Evolutionary conservation across 371 early-diverging fungal genomes (phyloP), one percentile per base, ranked within the genome.

Genomic region (Furculomyces boomerangus): DNA sequence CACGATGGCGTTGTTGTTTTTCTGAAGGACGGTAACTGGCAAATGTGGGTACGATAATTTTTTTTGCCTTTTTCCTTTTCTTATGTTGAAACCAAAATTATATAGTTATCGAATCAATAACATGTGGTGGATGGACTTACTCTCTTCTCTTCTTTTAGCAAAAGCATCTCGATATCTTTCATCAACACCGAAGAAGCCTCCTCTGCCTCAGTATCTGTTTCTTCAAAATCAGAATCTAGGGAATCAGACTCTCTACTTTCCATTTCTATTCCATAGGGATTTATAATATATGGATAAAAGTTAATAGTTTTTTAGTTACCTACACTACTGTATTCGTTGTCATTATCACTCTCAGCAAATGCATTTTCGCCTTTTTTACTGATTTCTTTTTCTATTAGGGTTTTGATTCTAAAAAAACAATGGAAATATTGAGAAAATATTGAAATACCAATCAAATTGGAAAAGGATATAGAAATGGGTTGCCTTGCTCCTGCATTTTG

Each of bases 181-280:
- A 46, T 57, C 7, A 56, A 57, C 2, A 40, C 62, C 27, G 48
- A 64, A 10, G 51, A 51, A 1, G 54, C 60, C 18, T 48, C 44
- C 43, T 67, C 67, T 1, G 54, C 65, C 46, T 67, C 67, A 18
- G 67, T 67, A 40, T 67, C 67, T 0, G 67, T 67, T 27, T 67
- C 67, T 24, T 58, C 60, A 50, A 67, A 67, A 35, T 67, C 67
- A 5, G 67, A 60, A 35, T 84, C 88, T 3, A 24, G 27, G 14
- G 26, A 35, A 35, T 51, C 52, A 16, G 25, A 16, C 5, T 49
- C 49, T 49, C 13, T 25, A 25, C 3, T 10, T 20, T 46, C 7
- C 46, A 13, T 46, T 27, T 20, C 46, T 27, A 24, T 8, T 13
- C 7, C 7, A 46, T 13, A 46, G 13, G 8, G 13, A 46, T 13